Evolutionary conservation across 176 grass and related monocot species (phyloP).

Genomic region (Carex myosuroides): DNA sequence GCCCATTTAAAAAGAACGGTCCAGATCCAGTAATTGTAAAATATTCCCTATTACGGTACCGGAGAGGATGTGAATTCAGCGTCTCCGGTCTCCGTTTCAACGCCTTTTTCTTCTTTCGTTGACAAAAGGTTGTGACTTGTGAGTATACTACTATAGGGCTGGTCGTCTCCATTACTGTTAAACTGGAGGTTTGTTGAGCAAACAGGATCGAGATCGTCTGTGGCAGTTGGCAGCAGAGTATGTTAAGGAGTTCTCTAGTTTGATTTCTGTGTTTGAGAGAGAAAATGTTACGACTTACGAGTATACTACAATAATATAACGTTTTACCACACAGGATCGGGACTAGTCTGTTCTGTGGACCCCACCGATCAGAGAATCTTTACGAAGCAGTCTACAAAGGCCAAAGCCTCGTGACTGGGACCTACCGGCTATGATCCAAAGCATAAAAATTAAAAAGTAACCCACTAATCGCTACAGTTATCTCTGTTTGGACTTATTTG

Average conservation of each 20-base stretch:
- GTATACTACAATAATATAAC: background rate
- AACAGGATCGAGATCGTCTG: too few species aligned
- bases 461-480: slow-evolving; percentile 1
- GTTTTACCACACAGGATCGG: background rate
- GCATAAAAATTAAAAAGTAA: background rate
- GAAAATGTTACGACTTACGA: too few species aligned
- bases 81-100: background rate
- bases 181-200: background rate
- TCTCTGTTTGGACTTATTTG: background rate
- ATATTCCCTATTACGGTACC: too few species aligned
- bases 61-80: too few species aligned
- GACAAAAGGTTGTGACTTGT: background rate
- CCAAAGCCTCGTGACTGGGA: background rate
- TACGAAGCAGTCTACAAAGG: background rate
- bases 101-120: background rate
- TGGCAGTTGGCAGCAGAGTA: too few species aligned
- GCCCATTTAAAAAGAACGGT: too few species aligned
- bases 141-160: too few species aligned
- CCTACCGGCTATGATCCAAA: background rate
- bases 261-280: too few species aligned
- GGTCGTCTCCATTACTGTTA: background rate
- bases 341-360: background rate
- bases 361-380: background rate
- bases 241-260: too few species aligned
- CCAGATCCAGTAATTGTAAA: too few species aligned